These are phyloP conservation scores for Hypoxylon sp. DNA, from an alignment of 2,329 filamentous ascomycete species.

Conservation along the genomic window DNA sequence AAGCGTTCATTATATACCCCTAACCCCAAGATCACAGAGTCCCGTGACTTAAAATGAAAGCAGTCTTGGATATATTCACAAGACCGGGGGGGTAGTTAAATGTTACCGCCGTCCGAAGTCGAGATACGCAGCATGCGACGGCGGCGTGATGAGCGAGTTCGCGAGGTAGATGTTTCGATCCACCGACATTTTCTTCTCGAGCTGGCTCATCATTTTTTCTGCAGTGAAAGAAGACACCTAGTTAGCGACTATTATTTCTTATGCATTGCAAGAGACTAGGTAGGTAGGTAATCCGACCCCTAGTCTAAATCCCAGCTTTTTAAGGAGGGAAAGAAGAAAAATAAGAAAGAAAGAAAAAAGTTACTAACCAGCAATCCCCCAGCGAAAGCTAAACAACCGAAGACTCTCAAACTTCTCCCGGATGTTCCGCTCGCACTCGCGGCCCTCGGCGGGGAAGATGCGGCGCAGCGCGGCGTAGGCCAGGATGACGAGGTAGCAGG, in stretches of 20 bases:
- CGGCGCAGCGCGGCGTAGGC: conserved; percentile 41
- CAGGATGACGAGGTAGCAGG: conserved; percentile 46
- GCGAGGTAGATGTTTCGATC: conserved; percentile 43
- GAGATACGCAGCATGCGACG: conserved; percentile 20
- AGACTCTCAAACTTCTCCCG: conserved; percentile 48
- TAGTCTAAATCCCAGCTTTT: no score
- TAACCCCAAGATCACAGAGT: neutral
- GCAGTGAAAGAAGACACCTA: no score
- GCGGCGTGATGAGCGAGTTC: conserved; percentile 26
- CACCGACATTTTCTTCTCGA: conserved; percentile 42
- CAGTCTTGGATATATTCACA: no score
- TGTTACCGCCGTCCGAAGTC: conserved; percentile 21
- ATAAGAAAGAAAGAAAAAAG: neutral
- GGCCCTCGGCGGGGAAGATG: conserved; percentile 44
- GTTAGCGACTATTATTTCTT: no score
- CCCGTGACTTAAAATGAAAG: neutral
- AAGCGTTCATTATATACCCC: neutral
- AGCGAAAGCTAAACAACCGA: conserved; percentile 45
- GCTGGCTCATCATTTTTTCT: conserved; percentile 47
- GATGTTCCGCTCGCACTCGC: conserved; percentile 42
- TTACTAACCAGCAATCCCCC: conserved; percentile 46
- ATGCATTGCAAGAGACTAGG: no score
- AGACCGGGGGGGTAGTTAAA: neutral
- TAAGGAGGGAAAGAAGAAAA: neutral
- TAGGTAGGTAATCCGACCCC: neutral